These are phyloP conservation scores for Silene conica DNA, from an alignment of 148 eudicot species.

Conservation along the genomic window DNA sequence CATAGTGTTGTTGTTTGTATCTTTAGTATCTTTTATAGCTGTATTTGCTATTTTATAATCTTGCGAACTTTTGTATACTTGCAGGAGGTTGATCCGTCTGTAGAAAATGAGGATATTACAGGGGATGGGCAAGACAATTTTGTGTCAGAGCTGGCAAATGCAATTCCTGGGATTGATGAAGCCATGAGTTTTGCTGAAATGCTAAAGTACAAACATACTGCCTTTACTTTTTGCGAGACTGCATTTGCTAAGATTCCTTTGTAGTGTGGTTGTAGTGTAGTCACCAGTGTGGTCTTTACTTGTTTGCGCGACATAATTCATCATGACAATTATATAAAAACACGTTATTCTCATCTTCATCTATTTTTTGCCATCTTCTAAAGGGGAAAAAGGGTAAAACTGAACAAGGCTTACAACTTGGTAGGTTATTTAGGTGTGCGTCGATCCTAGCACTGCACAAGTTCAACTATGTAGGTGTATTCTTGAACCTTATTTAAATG, in stretches of 20 bases:
- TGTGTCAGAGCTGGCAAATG: constrained; percentile 86
- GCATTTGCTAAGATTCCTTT: neutral
- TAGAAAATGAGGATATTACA: constrained; percentile 66
- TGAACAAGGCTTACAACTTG: too few relatives aligned
- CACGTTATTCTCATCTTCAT: neutral
- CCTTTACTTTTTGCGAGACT: neutral
- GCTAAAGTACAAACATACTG: constrained; percentile 65
- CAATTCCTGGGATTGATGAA: constrained; percentile 98
- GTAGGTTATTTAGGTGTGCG: too few relatives aligned
- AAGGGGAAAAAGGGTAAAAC: neutral
- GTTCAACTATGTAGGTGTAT: too few relatives aligned
- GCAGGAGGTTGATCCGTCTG: constrained; percentile 93
- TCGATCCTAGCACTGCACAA: too few relatives aligned
- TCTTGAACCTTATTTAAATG: too few relatives aligned
- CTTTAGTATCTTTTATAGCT: too few relatives aligned
- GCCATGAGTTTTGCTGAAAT: constrained; percentile 99
- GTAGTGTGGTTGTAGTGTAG: neutral
- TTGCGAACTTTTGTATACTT: constrained; percentile 13
- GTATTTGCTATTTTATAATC: neutral
- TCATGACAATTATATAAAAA: neutral
- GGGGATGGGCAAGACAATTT: constrained; percentile 70
- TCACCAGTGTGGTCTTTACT: neutral
- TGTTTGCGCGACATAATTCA: neutral
- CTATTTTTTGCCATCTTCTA: neutral
- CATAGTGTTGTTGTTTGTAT: too few relatives aligned